Percentiles rank a stretch among this genome's conserved stretches.
phyloP scores from a whole-genome alignment of 768 basidiomycete genomes.

The Tylopilus felleus region DNA sequence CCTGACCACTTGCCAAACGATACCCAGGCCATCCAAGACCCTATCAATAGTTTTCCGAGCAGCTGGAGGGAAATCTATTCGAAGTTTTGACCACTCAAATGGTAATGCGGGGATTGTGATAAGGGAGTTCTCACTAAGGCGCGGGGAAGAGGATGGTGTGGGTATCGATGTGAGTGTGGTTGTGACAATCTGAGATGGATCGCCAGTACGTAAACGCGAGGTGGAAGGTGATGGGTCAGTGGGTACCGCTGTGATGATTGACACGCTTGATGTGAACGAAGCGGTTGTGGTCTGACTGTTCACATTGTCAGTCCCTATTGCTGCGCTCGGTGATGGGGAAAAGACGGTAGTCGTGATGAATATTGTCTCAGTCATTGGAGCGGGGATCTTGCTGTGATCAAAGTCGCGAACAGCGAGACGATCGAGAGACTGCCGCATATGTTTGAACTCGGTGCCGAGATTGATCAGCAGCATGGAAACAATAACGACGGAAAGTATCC shows the following conservation, averaged over 20 bases:
- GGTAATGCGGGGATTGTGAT: conserved; percentile 14
- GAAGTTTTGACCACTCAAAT: conserved; percentile 31
- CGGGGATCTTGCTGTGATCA: conserved; percentile 4
- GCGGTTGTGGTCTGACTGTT: conserved; percentile 3
- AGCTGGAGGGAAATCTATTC: conserved; percentile 23
- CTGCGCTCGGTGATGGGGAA: conserved; percentile 6
- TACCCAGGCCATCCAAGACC: conserved; percentile 25
- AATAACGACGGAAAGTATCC: conserved; percentile 15
- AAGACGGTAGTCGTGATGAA: conserved; percentile 30
- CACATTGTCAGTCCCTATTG: background rate
- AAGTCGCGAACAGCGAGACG: conserved; percentile 7
- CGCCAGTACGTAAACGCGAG: conserved; percentile 4
- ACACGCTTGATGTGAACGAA: conserved; percentile 1
- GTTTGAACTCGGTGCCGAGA: conserved; percentile 27
- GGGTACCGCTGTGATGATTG: conserved; percentile 10
- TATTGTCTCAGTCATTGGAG: conserved; percentile 23
- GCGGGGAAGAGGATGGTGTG: conserved; percentile 12
- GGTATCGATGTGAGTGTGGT: conserved; percentile 9
- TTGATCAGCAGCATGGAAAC: conserved; percentile 21
- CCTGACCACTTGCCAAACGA: conserved; percentile 31
- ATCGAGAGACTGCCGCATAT: conserved; percentile 26
- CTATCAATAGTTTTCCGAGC: conserved; percentile 24
- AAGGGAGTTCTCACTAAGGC: conserved; percentile 20
- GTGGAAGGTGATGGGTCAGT: conserved; percentile 1
- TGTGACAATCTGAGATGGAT: conserved; percentile 9